Conservation (phyloP, 371 early-diverging fungal genomes). For the Rhizopus microsporus region DNA sequence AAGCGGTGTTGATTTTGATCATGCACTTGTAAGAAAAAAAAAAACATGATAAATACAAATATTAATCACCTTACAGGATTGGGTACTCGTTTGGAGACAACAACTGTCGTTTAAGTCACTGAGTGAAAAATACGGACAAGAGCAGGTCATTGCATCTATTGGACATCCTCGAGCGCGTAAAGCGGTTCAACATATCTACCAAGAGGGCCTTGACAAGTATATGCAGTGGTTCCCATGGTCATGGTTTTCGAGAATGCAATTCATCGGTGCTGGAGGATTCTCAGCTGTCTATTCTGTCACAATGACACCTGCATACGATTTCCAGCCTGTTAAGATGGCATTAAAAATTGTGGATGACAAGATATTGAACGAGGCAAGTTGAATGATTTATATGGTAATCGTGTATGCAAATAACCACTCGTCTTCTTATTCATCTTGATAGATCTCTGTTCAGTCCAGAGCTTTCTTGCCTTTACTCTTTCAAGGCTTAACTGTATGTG, state of each 20-base stretch:
- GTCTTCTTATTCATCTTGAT: not conserved
- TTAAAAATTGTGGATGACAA: slow-evolving; percentile 52
- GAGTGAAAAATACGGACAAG: slow-evolving; percentile 36
- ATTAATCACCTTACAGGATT: slow-evolving; percentile 27
- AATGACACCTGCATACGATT: slow-evolving; percentile 40
- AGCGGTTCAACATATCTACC: slow-evolving; percentile 40
- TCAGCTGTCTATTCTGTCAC: slow-evolving; percentile 48
- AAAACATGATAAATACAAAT: not conserved
- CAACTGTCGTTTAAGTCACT: slow-evolving; percentile 39
- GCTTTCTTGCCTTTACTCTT: slow-evolving; percentile 49
- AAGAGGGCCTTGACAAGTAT: slow-evolving; percentile 35
- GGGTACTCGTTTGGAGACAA: slow-evolving; percentile 47
- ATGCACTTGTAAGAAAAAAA: slow-evolving; percentile 41
- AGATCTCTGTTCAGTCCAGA: slow-evolving; percentile 51
- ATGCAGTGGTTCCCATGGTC: slow-evolving; percentile 56
- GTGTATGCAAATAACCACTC: too few species aligned
- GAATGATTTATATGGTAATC: not conserved
- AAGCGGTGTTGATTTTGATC: slow-evolving; percentile 41
- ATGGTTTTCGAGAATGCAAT: slow-evolving; percentile 52
- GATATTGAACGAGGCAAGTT: slow-evolving; percentile 42
- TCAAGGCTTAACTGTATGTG: slow-evolving; percentile 51
- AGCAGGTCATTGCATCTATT: slow-evolving; percentile 29
- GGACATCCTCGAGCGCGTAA: slow-evolving; percentile 38
- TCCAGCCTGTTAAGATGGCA: slow-evolving; percentile 38
- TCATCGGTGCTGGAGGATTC: slow-evolving; percentile 53